These are phyloP conservation scores for Penstemon newberryi DNA, from an alignment of 257 asterid species.

Conservation along the genomic window DNA sequence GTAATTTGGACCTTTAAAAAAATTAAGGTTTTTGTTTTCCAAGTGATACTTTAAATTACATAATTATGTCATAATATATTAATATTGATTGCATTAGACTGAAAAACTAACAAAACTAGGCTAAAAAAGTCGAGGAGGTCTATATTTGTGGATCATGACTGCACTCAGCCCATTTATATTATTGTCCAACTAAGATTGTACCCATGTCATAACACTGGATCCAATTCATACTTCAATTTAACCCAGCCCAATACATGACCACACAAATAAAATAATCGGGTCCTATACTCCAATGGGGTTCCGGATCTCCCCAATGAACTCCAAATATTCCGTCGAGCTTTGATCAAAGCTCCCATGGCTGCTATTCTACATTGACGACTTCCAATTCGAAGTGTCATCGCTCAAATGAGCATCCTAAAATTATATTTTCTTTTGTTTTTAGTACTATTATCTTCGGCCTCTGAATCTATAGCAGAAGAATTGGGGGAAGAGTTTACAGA, in stretches of 20 bases:
- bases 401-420: conserved; percentile 44
- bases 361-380: neutral
- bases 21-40: no score
- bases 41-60: no score
- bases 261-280: neutral
- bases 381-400: conserved; percentile 1
- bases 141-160: neutral
- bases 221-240: neutral
- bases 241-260: neutral
- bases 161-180: neutral
- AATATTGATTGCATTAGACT: no score
- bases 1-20: no score
- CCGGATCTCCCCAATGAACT: conserved; percentile 24
- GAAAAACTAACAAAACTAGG: no score
- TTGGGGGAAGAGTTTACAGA: conserved; percentile 73
- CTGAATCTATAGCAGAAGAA: conserved; percentile 41
- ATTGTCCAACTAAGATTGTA: neutral
- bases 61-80: no score
- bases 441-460: conserved; percentile 37
- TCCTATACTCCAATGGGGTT: neutral
- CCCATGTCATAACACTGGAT: neutral
- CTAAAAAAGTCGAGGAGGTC: no score
- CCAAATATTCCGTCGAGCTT: conserved; percentile 29
- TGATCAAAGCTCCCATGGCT: conserved; percentile 50
- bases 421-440: conserved; percentile 38